Evolutionary conservation across 257 asterid genomes (phyloP), one percentile per base, ranked within the genome.

Genomic region (Osmanthus fragrans): DNA sequence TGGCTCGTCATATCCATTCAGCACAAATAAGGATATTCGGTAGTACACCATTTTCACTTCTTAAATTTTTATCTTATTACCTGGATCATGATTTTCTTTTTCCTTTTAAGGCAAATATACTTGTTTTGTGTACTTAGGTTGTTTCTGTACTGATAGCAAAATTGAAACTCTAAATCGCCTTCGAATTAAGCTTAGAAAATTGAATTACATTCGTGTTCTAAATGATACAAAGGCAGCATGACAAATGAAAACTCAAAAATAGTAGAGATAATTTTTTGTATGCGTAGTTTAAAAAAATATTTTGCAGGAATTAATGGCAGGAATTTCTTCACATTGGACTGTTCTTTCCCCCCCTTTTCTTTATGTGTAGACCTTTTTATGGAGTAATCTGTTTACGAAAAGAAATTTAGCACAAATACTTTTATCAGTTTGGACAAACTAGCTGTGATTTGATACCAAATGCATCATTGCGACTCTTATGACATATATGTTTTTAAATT

Each of bases 1-100:
- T 81, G 98, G 98, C 74, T 87, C 96, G 21, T 93, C 97, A 58
- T 92, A 87, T 80, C 97, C 93, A 42, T 93, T 93, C 80, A 96
- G 91, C 84, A 87, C 98, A 21, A 88, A 86, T 83, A 84, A 87
- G 70, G 99, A 92, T 86, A 83, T 90, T 68, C 84, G 96, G 99
- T 93, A 88, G 80, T 76, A 34, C 70, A 72, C 75, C 45, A n/a
- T 16, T 15, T 76, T 51, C 33, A 60, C 82, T 58, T 42, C 73
- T 42, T 74, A 30, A 25, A 78, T 65, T 51, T 51, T 76, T 64
- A 27, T 80, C 30, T 60, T 23, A 76, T 16, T 65, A 32, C 12
- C 1, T 27, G 18, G 69, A 33, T 70, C 30, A 2, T 3, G 67
- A 51, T 51, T 12, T 54, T 29, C 12, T 49, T 47, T 19, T 0